A percentile compares a stretch with the other conserved stretches of the same genome.
phyloP scores from a whole-genome alignment of 768 basidiomycete genomes.

The Kwoniella botswanensis region DNA sequence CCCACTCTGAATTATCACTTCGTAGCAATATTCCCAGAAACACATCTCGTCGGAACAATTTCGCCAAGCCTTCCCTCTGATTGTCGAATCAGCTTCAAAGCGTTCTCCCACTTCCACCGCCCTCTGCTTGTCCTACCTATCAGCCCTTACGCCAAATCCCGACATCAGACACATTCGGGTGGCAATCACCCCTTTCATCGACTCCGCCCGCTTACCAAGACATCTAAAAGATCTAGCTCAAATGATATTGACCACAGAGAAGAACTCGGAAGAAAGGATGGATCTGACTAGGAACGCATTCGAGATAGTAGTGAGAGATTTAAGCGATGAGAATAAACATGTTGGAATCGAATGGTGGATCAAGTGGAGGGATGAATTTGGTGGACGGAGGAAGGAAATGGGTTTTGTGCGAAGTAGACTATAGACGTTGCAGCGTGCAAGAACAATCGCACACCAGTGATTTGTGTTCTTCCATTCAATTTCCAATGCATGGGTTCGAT shows the following conservation, averaged over 20 bases:
- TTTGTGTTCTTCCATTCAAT: too few relatives aligned
- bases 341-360: constrained; percentile 43
- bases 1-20: not conserved
- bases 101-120: constrained; percentile 4
- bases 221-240: constrained; percentile 30
- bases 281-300: constrained; percentile 25
- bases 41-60: constrained; percentile 34
- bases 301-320: constrained; percentile 33
- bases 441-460: too few relatives aligned
- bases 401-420: constrained; percentile 9
- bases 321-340: constrained; percentile 31
- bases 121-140: not conserved
- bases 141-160: not conserved
- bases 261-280: constrained; percentile 17
- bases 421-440: too few relatives aligned
- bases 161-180: constrained; percentile 12
- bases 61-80: constrained; percentile 27
- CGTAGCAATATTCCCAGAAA: constrained; percentile 28
- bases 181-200: constrained; percentile 19
- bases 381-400: not conserved
- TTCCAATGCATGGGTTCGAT: too few relatives aligned
- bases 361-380: constrained; percentile 17
- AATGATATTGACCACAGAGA: constrained; percentile 6
- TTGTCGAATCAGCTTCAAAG: constrained; percentile 28
- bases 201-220: not conserved